These are phyloP conservation scores for Cladosporium sp. DNA, from an alignment of 2,329 filamentous ascomycete species.

Conservation along the genomic window DNA sequence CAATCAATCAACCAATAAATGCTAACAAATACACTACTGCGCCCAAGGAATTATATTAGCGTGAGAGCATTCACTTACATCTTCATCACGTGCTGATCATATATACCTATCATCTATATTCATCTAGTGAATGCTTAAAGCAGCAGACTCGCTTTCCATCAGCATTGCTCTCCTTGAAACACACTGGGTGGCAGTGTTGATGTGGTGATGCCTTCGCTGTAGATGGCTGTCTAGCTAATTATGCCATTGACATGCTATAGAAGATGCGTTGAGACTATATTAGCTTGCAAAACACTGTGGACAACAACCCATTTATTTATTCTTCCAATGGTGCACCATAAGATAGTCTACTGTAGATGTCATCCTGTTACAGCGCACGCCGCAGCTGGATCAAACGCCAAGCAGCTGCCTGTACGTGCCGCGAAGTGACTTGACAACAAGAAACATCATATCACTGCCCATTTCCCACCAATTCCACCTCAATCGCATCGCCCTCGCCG, in stretches of 20 bases:
- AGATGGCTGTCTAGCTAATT: not conserved
- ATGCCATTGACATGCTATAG: not conserved
- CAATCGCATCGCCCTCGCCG: constrained; percentile 1
- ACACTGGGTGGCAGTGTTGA: not conserved
- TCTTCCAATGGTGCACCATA: not conserved
- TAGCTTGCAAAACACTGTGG: not conserved
- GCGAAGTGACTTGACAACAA: constrained; percentile 7
- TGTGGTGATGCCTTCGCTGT: not conserved
- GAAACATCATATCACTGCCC: constrained; percentile 5
- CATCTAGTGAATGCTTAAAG: not conserved
- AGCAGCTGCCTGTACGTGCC: constrained; percentile 7
- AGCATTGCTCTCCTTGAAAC: constrained; percentile 1
- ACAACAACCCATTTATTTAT: not conserved
- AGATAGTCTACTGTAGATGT: not conserved
- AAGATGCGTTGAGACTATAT: not conserved
- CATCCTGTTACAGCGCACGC: not conserved
- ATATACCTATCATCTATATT: not conserved
- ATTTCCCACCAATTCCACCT: not conserved
- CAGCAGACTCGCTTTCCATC: not conserved
- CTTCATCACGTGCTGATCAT: not conserved
- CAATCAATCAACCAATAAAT: not conserved
- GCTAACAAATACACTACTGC: constrained; percentile 3
- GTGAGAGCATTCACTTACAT: not conserved
- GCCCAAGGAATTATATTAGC: not conserved
- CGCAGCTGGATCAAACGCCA: constrained; percentile 13